Conservation (phyloP, 495 filamentous ascomycete species). For the Podospora tetraspora region DNA sequence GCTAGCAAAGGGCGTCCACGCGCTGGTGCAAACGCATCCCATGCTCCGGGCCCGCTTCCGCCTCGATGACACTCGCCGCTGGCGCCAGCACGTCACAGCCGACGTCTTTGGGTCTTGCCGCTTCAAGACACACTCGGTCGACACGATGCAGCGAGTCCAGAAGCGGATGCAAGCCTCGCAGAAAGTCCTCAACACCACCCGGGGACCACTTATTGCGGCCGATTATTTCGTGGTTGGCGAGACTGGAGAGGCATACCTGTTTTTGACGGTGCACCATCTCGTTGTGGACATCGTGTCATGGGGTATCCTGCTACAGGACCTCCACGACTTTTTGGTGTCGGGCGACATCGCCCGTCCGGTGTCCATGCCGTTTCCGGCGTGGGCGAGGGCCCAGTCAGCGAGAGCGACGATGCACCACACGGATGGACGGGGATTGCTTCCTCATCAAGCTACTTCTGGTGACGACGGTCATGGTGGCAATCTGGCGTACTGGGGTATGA, state of each 20-base stretch:
- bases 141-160: conserved; percentile 12
- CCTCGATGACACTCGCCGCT: conserved; percentile 17
- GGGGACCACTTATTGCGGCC: conserved; percentile 32
- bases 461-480: conserved; percentile 24
- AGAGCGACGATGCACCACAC: conserved; percentile 15
- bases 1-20: conserved; percentile 41
- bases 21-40: conserved; percentile 51
- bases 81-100: conserved; percentile 29
- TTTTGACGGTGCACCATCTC: conserved; percentile 53
- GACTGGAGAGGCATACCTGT: conserved; percentile 32
- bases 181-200: conserved; percentile 30
- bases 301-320: conserved; percentile 54
- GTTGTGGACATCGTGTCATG: conserved; percentile 62
- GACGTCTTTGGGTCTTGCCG: conserved; percentile 20
- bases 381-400: conserved; percentile 20
- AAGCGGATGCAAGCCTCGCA: conserved; percentile 24
- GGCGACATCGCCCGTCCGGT: conserved; percentile 19
- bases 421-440: conserved; percentile 17
- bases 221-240: conserved; percentile 23
- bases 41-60: conserved; percentile 59
- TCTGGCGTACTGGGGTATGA: conserved; percentile 49
- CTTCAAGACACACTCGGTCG: conserved; percentile 22
- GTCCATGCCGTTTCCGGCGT: conserved; percentile 21
- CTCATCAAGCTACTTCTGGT: conserved; percentile 8
- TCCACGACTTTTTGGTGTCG: conserved; percentile 49